phyloP scores from a whole-genome alignment of 164 flowering plant genomes.

The Macadamia tetraphylla region DNA sequence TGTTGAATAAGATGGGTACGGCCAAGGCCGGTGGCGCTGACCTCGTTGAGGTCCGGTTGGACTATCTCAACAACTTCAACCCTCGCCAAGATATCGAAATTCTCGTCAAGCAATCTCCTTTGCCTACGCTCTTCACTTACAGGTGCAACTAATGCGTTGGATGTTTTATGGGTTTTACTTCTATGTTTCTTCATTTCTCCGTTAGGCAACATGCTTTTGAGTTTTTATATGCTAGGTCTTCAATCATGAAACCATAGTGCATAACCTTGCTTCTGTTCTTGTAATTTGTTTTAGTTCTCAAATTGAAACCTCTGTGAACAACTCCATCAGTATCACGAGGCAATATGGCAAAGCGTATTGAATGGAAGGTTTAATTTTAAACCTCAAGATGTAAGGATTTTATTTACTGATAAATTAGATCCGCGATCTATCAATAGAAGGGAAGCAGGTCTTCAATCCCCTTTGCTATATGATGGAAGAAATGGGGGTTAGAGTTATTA shows the following conservation, averaged over 20 bases:
- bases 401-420: no score
- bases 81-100: slow-evolving; percentile 39
- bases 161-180: background rate
- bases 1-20: slow-evolving; percentile 38
- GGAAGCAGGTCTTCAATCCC: no score
- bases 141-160: slow-evolving; percentile 28
- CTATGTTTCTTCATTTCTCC: background rate
- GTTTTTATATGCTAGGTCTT: background rate
- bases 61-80: slow-evolving; percentile 42
- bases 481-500: no score
- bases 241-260: background rate
- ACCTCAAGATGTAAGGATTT: no score
- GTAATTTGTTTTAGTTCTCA: no score
- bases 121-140: slow-evolving; percentile 73
- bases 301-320: no score
- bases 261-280: no score
- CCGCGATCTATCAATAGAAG: no score
- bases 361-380: no score
- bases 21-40: slow-evolving; percentile 61
- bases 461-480: background rate
- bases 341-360: no score
- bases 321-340: no score
- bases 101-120: slow-evolving; percentile 36
- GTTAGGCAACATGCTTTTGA: background rate
- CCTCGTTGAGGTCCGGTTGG: slow-evolving; percentile 67